Evolutionary conservation across 1,139 yeast species (phyloP).

Genomic region (Yamadazyma jaroonii): DNA sequence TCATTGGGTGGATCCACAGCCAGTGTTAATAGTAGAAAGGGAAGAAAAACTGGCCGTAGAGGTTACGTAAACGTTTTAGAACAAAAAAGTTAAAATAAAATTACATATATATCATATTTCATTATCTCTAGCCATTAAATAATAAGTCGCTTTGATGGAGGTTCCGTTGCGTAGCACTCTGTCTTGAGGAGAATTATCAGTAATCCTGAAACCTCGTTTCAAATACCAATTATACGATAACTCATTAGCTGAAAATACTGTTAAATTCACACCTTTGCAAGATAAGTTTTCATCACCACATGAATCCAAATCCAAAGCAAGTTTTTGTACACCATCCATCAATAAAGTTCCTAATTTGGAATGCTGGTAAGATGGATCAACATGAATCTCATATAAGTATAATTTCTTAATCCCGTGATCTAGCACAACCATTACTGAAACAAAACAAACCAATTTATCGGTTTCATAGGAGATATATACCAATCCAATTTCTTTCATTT

Average conservation of each 20-base stretch:
- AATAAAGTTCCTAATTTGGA: conserved; percentile 32
- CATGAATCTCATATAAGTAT: conserved; percentile 56
- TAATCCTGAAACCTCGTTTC: conserved; percentile 32
- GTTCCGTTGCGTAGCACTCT: conserved; percentile 36
- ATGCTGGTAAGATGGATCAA: conserved; percentile 27
- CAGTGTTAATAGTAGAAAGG: conserved; percentile 44
- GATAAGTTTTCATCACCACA: conserved; percentile 4
- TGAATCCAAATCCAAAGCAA: conserved; percentile 17
- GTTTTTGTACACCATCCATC: conserved; percentile 26
- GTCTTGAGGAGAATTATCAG: conserved; percentile 46
- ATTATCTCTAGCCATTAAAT: conserved; percentile 12
- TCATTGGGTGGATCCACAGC: conserved; percentile 42
- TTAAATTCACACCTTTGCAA: conserved; percentile 36
- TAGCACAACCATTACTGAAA: conserved; percentile 39
- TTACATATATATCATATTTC: background rate
- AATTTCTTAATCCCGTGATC: conserved; percentile 33
- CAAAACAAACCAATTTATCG: conserved; percentile 29
- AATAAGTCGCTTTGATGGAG: conserved; percentile 31
- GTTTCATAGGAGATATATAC: conserved; percentile 29
- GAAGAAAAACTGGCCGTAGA: conserved; percentile 66
- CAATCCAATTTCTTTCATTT: conserved; percentile 46
- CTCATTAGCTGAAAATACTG: conserved; percentile 50
- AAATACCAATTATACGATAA: conserved; percentile 44
- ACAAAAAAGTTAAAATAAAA: conserved; percentile 5
- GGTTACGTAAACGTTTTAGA: conserved; percentile 80